Evolutionary conservation across 2,329 filamentous ascomycete genomes (phyloP), one percentile per base, ranked within the genome.

Genomic region (Teratosphaeriaceae sp.): DNA sequence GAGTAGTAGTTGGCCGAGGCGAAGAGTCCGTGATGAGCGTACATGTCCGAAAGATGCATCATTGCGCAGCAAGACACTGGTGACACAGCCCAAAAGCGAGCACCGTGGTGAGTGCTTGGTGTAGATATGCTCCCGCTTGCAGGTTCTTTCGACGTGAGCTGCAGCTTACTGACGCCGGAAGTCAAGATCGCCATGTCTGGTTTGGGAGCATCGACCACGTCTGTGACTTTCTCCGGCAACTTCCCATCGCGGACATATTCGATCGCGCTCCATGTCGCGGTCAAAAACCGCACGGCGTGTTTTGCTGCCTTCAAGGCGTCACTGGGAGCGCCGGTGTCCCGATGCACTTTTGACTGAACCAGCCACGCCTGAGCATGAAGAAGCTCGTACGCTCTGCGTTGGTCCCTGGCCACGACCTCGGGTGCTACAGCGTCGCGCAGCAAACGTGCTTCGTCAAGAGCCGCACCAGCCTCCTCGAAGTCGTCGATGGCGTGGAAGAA

Each of bases 1-100:
- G 84, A 82, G 53, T 94, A 94, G 60, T 89, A 92, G 1, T 90
- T 68, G 2, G 90, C 90, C 61, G 97, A 90, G 47, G 87, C 82
- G 50, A 88, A 87, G 66, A 94, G 77, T 21, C 92, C 92, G 49
- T 92, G 78, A 51, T 94, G 84, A 1, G 84, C 80, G 54, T 89
- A 95, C 1, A 94, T 71, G 3, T 76, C 75, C 0, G 88, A 88
- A 2, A 95, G 75, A 45, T 88, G 82, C 46, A 82, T 66, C 12
- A 94, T 70, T 43, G 81, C 79, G 22, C 78, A 75, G 54, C 88
- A 82, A 16, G 96, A 73, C 1, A 83, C 80, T 21, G 79, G 77
- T 6, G 92, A 80, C 16, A 95, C 71, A 5, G 76, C 73, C 90
- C 90, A 97, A 55, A 90, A 88, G 2, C 78, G 74, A 1, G 87